Percentiles rank a stretch among this genome's conserved stretches.
These are phyloP conservation scores for Trametes cubensis DNA, from an alignment of 768 basidiomycete genomes.

Conservation along the genomic window DNA sequence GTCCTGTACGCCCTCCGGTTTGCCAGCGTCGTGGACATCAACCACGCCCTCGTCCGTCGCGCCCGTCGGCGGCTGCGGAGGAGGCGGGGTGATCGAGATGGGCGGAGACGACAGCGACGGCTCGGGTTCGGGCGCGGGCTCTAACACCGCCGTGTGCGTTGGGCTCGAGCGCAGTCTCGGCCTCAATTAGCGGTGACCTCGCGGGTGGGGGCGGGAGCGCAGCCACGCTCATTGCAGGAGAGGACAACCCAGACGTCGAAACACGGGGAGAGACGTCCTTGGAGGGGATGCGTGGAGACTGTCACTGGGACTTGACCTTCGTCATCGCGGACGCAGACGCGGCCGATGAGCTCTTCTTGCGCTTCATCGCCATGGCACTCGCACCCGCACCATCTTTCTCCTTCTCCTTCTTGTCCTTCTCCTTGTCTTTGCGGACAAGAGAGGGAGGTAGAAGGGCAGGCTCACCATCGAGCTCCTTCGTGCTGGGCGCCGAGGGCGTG, in stretches of 20 bases:
- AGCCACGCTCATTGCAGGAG: background rate
- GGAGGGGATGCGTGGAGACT: background rate
- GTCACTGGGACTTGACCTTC: background rate
- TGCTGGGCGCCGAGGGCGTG: conserved; percentile 2
- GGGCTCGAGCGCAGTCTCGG: no score
- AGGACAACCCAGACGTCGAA: background rate
- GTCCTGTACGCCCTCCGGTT: background rate
- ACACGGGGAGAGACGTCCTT: conserved; percentile 5
- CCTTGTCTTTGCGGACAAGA: conserved; percentile 9
- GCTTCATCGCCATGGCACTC: background rate
- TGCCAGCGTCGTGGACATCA: no score
- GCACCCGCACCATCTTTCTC: no score
- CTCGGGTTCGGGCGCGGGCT: no score
- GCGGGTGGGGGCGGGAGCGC: background rate
- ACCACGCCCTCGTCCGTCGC: no score
- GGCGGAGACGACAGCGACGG: no score
- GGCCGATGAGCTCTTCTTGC: background rate
- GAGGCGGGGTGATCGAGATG: no score
- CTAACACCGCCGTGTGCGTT: no score
- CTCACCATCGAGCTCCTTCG: conserved; percentile 6
- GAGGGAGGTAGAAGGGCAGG: conserved; percentile 9
- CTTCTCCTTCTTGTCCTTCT: background rate
- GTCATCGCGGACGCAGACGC: background rate
- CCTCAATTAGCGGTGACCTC: background rate
- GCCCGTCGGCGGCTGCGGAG: no score